These are phyloP conservation scores for Daldinia childiae DNA, from an alignment of 495 filamentous ascomycete species.

Conservation along the genomic window DNA sequence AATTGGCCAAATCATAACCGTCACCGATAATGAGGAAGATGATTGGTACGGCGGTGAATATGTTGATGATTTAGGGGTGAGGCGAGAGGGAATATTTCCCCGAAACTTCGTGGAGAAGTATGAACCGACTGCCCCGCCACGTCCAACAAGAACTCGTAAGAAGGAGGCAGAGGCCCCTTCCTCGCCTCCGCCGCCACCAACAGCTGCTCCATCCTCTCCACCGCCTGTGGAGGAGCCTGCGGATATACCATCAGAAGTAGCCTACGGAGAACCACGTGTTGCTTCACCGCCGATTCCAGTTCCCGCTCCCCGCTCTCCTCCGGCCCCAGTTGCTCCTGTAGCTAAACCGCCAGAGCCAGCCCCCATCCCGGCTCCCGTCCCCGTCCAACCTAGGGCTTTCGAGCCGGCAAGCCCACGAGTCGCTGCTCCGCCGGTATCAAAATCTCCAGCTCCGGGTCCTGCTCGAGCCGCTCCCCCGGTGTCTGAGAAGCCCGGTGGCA, in stretches of 20 bases:
- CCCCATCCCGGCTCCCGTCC: conserved; percentile 55
- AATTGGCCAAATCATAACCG: conserved; percentile 88
- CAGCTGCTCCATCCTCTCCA: conserved; percentile 56
- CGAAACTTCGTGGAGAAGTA: conserved; percentile 97
- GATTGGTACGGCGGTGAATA: conserved; percentile 98
- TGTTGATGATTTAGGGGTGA: conserved; percentile 73
- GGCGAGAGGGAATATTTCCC: conserved; percentile 91
- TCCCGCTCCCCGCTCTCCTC: conserved; percentile 38
- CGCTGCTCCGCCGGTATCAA: conserved; percentile 55
- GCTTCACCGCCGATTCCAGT: conserved; percentile 41
- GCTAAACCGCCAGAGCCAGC: conserved; percentile 52
- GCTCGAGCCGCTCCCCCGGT: conserved; percentile 69
- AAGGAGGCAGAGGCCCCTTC: conserved; percentile 68
- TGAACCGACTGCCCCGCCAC: conserved; percentile 88
- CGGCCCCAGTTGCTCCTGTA: conserved; percentile 47
- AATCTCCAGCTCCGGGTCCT: conserved; percentile 56
- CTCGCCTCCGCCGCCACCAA: conserved; percentile 76
- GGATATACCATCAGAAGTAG: conserved; percentile 44
- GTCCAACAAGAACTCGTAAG: conserved; percentile 80
- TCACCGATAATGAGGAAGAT: conserved; percentile 88
- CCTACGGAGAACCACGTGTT: conserved; percentile 41
- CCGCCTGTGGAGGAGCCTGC: conserved; percentile 54
- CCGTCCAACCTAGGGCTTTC: conserved; percentile 49
- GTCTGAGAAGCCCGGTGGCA: conserved; percentile 76
- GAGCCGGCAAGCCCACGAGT: conserved; percentile 32